Conservation (phyloP, 2,329 filamentous ascomycete genomes). For the Talaromyces sp. region DNA sequence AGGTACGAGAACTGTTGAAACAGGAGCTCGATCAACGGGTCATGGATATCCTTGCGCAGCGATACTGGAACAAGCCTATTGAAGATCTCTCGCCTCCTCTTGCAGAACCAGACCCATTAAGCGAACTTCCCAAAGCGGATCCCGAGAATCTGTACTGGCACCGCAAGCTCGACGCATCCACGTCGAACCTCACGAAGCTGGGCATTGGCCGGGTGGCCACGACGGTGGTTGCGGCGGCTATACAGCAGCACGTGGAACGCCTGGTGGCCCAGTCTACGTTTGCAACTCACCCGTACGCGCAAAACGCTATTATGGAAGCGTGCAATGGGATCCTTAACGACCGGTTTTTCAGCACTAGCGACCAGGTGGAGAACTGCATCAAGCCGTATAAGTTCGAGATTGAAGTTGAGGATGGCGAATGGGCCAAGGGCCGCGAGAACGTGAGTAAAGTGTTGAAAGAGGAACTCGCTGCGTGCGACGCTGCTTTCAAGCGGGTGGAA, state of each 20-base stretch:
- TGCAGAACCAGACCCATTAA: slow-evolving; percentile 65
- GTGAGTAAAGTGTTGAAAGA: slow-evolving; percentile 74
- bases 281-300: slow-evolving; percentile 81
- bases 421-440: slow-evolving; percentile 78
- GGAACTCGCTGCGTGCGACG: slow-evolving; percentile 78
- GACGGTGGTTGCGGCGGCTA: slow-evolving; percentile 79
- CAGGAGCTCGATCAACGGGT: slow-evolving; percentile 91
- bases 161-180: slow-evolving; percentile 86
- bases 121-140: slow-evolving; percentile 76
- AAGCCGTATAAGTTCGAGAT: slow-evolving; percentile 99
- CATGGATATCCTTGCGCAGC: slow-evolving; percentile 81
- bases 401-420: slow-evolving; percentile 86
- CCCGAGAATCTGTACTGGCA: slow-evolving; percentile 86
- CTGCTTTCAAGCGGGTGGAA: slow-evolving; percentile 70
- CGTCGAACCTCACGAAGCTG: slow-evolving; percentile 83
- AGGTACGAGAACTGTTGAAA: slow-evolving; percentile 87
- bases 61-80: slow-evolving; percentile 96
- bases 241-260: slow-evolving; percentile 75
- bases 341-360: slow-evolving; percentile 91
- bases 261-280: slow-evolving; percentile 80
- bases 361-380: slow-evolving; percentile 97
- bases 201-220: slow-evolving; percentile 91
- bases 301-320: slow-evolving; percentile 86
- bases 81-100: slow-evolving; percentile 66
- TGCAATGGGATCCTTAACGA: slow-evolving; percentile 87